A percentile compares a stretch with the other conserved stretches of the same genome.
Conservation (phyloP, 495 filamentous ascomycete species). For the Lasiosphaeria miniovina region DNA sequence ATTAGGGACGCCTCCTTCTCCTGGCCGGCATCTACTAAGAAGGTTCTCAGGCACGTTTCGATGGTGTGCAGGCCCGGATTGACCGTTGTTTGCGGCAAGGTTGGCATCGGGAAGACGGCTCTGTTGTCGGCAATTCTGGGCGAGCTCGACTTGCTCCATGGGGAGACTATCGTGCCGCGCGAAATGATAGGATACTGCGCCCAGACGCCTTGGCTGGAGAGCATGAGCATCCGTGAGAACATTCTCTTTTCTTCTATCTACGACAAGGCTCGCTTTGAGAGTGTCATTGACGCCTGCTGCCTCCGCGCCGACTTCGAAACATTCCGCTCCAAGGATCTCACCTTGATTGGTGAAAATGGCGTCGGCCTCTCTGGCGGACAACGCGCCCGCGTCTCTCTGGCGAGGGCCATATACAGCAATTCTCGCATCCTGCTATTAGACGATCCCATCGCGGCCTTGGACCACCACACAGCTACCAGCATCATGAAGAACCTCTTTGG, state of each 20-base stretch:
- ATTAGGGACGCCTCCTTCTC: conserved; percentile 66
- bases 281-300: conserved; percentile 87
- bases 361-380: conserved; percentile 96
- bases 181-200: conserved; percentile 78
- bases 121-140: conserved; percentile 75
- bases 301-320: conserved; percentile 84
- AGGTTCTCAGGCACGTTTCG: conserved; percentile 61
- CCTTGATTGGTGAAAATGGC: conserved; percentile 92
- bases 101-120: conserved; percentile 78
- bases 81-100: conserved; percentile 63
- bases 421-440: conserved; percentile 92
- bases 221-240: conserved; percentile 84
- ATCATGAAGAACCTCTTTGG: conserved; percentile 67
- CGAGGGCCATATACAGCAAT: conserved; percentile 88
- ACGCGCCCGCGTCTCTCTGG: conserved; percentile 87
- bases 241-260: conserved; percentile 74
- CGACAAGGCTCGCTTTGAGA: conserved; percentile 78
- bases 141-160: conserved; percentile 66
- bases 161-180: conserved; percentile 56
- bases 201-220: conserved; percentile 87
- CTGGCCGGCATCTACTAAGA: conserved; percentile 64
- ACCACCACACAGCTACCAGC: conserved; percentile 75
- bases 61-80: conserved; percentile 61
- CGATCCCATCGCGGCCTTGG: conserved; percentile 90
- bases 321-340: conserved; percentile 89